A percentile compares a stretch with the other conserved stretches of the same genome.
Conservation (phyloP, 768 basidiomycete species). For the Cystobasidium onofrii region DNA sequence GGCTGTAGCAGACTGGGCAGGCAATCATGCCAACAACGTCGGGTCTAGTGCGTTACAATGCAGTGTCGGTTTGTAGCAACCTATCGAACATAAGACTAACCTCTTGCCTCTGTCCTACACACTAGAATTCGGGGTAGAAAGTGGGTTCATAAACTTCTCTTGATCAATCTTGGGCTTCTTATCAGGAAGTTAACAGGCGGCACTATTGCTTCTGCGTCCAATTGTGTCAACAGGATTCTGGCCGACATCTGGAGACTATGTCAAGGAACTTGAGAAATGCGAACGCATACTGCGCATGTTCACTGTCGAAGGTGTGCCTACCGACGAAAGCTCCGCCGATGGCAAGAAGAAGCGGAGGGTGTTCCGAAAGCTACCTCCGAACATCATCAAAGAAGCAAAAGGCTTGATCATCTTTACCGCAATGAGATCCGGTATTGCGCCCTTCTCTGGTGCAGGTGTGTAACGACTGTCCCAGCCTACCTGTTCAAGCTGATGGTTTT, state of each 20-base stretch:
- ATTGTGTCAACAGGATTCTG: constrained; percentile 32
- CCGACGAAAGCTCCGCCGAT: constrained; percentile 19
- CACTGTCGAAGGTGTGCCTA: constrained; percentile 35
- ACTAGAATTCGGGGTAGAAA: background rate
- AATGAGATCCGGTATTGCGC: constrained; percentile 35
- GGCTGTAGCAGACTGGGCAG: constrained; percentile 10
- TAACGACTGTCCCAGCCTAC: background rate
- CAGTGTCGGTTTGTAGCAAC: too few species aligned
- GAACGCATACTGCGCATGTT: constrained; percentile 41
- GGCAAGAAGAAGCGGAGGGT: constrained; percentile 34
- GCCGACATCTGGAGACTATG: constrained; percentile 35
- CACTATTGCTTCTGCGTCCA: background rate
- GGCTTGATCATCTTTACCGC: constrained; percentile 38
- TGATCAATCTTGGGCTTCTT: background rate
- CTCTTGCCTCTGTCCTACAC: background rate
- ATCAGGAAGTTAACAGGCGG: background rate
- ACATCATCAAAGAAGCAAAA: constrained; percentile 34
- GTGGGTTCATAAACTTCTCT: background rate
- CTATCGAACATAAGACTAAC: background rate
- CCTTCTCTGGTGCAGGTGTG: constrained; percentile 34
- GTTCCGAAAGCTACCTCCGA: constrained; percentile 39
- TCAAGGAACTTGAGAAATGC: constrained; percentile 40
- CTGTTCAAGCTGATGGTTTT: background rate
- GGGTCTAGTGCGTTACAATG: background rate
- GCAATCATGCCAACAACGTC: constrained; percentile 13